A percentile compares a stretch with the other conserved stretches of the same genome.
Evolutionary conservation across 2,329 filamentous ascomycete genomes (phyloP).

Genomic region (Davidsoniella neocaledoniae): DNA sequence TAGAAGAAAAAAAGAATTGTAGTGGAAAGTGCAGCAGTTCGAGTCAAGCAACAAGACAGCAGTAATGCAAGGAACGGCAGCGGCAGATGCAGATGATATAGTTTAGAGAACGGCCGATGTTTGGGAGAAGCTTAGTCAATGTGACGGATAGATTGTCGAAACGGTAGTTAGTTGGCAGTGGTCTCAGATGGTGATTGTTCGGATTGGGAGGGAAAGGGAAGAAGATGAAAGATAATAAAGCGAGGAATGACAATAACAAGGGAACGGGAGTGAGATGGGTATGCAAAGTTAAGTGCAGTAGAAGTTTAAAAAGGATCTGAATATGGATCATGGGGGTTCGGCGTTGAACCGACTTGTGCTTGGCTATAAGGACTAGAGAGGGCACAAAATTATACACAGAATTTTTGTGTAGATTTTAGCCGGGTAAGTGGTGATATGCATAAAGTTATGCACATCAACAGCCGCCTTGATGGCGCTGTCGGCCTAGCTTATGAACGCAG

Average conservation of each 20-base stretch:
- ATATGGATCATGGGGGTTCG: no score
- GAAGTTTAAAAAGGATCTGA: background rate
- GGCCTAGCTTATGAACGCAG: no score
- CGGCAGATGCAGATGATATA: background rate
- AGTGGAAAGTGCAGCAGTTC: background rate
- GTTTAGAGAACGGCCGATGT: background rate
- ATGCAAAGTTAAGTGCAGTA: background rate
- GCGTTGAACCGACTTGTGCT: no score
- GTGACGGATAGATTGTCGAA: background rate
- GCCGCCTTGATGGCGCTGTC: no score
- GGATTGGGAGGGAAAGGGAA: background rate
- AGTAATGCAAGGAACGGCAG: background rate
- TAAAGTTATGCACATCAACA: no score
- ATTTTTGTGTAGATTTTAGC: no score
- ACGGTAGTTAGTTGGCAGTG: background rate
- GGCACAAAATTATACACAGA: no score
- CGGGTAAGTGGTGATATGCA: no score
- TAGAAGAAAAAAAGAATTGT: background rate
- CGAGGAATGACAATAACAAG: slow-evolving; percentile 2
- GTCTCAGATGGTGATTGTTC: background rate
- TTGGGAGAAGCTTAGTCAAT: background rate
- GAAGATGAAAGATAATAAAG: background rate
- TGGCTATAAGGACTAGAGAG: no score
- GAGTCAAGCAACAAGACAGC: background rate
- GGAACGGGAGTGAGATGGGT: background rate